Base-by-base conservation (phyloP, 768 basidiomycete species). In the Leucocoprinus sp. region DNA sequence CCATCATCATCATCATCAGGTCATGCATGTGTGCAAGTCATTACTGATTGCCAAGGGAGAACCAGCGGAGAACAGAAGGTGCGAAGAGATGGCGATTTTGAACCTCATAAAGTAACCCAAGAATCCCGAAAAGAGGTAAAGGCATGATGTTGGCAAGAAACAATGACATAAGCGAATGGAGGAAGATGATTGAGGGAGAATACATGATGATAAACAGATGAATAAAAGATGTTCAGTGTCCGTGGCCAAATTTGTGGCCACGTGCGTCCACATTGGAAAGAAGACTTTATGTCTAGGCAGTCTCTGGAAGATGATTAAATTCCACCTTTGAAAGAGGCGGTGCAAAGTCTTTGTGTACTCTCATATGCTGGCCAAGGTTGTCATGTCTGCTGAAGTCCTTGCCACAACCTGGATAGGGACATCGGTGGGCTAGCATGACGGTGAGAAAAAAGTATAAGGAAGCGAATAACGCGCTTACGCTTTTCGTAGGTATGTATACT, bases 401-500 rank as follows among this genome's bases (percentile, higher is more conserved):
- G 43, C 75, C 80, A 57, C 90, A 93, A 11, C 78, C 80, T 24
- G 83, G 81, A 60, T 80, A 78, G 18, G 82, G 80, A 64, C 90
- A 93, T 55, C 76, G 76, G 63, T 84, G 84, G 47, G 91, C 90
- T 92, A 58, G 23, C 50, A 39, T 26, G 24, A 14, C 17, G 17
- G 50, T 45, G 36, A 54, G 24, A 53, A 26, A 50, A 41, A 27
- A 53, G 42, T 29, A 48, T 11, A 11, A 48, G 44, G 12, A 43
- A 39, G 22, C 37, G 33, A 42, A 40, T 11, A 26, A 24, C 52
- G 45, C 49, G 11, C 88, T 63, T 58, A 93, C 91, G 91, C 69
- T 90, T 92, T 60, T 93, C 90, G 62, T 92, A 77, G 18, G 91
- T 92, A 64, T 93, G 91, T 43, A 93, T 90, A 56, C 83, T 84